Base-by-base conservation (phyloP, 176 grass and related monocot genomes). In the Lolium perenne region DNA sequence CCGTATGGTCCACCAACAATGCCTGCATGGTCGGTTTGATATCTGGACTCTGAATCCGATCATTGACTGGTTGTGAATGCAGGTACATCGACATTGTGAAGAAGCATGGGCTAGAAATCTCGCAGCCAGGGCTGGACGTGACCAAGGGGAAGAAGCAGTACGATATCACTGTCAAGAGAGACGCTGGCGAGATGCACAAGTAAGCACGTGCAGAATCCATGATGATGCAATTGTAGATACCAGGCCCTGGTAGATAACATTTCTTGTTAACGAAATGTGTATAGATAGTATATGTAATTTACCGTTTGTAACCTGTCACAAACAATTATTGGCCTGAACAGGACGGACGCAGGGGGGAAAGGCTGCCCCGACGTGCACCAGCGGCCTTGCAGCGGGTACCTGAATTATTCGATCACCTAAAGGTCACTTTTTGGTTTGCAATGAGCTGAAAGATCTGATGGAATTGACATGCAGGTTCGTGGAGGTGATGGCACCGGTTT, bases 401-500 rank as follows among this genome's bases (percentile, higher is more conserved):
- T n/a, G 0, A 71, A 43, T 71, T 40, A 18, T 40, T 40, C 7
- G 0, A 4, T 14, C 11, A 64, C 17, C 38, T 40, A 7, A 16
- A 21, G 7, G 2, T 38, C 1, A 0, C 17, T 18, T 38, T 68
- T 9, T 61, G 60, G 3, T 26, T 40, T 3, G 6, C 64, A 7
- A 8, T 8, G 6, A 17, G 1, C 29, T 0, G 0, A 38, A 67
- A 29, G 29, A 18, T 67, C 3, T 0, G 15, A 0, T 38, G 26
- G 14, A 21, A 38, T 20, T 68, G 38, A 68, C 32, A 40, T 40
- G 50, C 63, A 85, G 63, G 18, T 90, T 90, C 18, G 84, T 90
- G 2, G 88, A 90, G 74, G 26, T 90, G 10, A 90, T 86, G 71
- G 88, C 73, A 0, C 88, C 88, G 0, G 88, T 90, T 21, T 86